Base-by-base conservation (phyloP, 768 basidiomycete species). In the Gloeostereum incarnatum region DNA sequence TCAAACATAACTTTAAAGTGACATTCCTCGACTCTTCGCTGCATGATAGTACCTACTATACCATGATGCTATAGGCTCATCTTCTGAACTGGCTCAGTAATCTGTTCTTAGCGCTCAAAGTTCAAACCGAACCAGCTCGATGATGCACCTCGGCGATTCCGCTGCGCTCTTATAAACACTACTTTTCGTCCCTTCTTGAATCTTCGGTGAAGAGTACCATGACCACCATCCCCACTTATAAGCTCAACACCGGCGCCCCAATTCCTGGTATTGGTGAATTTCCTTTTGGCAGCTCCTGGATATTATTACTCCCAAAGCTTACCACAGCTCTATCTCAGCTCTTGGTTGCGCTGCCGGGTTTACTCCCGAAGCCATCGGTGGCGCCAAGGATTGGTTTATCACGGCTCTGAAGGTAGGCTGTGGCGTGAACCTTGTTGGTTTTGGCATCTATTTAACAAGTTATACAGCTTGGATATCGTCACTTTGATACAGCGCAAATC, bases 211-310 rank as follows among this genome's bases (percentile, higher is more conserved):
- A n/a, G n/a, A n/a, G n/a, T n/a, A n/a, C n/a, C n/a, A n/a, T n/a
- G n/a, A n/a, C 26, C 26, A 29, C 14, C 9, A 17, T 33, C 16
- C 31, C 31, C 7, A 3, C 37, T 8, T 54, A 62, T 52, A 61
- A 56, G 40, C 52, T 69, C 44, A 68, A 66, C 55, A 66, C 55
- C 13, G 66, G 68, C 27, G 51, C 58, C 6, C 39, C 49, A 23
- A 63, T 68, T 47, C 68, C 69, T 18, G 58, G 61, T 8, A 56
- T 73, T 47, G 69, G 67, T 47, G 20, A 50, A 52, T 23, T 29
- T n/a, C 44, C n/a, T n/a, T n/a, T n/a, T n/a, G n/a, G n/a, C n/a
- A n/a, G n/a, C n/a, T n/a, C n/a, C n/a, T n/a, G n/a, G n/a, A n/a
- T 27, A 6, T 14, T 10, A 10, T 8, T 11, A 10, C 35, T 11